Base-by-base conservation (phyloP, 2,329 filamentous ascomycete species). In the Teratosphaeriaceae sp. region DNA sequence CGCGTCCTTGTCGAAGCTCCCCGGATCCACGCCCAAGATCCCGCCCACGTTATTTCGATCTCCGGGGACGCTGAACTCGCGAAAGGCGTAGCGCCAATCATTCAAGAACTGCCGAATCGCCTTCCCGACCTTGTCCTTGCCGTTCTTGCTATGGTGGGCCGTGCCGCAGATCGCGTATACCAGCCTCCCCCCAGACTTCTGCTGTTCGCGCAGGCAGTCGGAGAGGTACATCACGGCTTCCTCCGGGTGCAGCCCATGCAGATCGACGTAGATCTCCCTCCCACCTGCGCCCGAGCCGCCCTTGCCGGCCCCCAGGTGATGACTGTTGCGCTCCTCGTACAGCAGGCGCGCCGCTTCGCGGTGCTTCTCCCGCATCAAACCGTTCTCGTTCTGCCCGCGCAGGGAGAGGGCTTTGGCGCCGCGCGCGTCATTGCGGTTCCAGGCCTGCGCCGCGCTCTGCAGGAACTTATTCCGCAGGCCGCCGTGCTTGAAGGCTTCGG, bases 41-140 rank as follows among this genome's bases (percentile, higher is more conserved):
- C 79, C 79, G 27, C 79, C 79, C 18, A 81, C 73, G 33, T 92
- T 90, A 46, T 88, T 89, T 68, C 88, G 79, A 65, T 97, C 92
- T n/a, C 90, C 90, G 2, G 89, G 88, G 8, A 96, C 89, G 27
- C 85, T 92, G 66, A 98, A 98, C 66, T 98, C 92, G 42, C 90
- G 84, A 67, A 90, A 98, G 0, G 87, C 85, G 62, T 96, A 98
- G 49, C 87, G 80, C 88, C 89, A 95, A 63, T 97, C 90, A 60
- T 90, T 94, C 43, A 98, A 71, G 69, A 94, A 97, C 53, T 78
- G 80, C 42, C 92, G 83, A 49, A 97, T 82, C 1, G 89, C 88
- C 68, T 94, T 95, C 60, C 90, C 90, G 26, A 98, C 87, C 68
- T 98, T 98, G 67, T 98, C 92, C 65, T 97, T 97, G 57, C 92